These are phyloP conservation scores for Aspergillus diversus DNA, from an alignment of 495 filamentous ascomycete genomes.

Conservation along the genomic window DNA sequence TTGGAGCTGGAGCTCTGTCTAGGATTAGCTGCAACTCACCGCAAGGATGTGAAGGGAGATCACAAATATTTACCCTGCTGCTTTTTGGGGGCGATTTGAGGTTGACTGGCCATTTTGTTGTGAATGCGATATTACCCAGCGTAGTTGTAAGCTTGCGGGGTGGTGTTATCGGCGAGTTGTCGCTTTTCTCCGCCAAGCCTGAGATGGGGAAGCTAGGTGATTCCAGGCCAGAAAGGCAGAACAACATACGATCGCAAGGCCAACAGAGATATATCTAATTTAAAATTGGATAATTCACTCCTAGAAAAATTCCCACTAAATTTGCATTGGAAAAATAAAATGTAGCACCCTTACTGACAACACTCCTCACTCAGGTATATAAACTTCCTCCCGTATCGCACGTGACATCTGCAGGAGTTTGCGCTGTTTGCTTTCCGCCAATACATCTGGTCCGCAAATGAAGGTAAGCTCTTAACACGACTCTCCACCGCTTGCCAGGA, in stretches of 20 bases:
- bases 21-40: constrained; percentile 25
- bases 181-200: constrained; percentile 6
- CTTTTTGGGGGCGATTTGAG: constrained; percentile 63
- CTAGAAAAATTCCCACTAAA: no score
- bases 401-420: constrained; percentile 20
- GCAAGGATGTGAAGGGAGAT: constrained; percentile 21
- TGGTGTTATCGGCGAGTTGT: constrained; percentile 6
- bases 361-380: background rate
- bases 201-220: background rate
- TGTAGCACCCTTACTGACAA: no score
- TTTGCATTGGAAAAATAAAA: no score
- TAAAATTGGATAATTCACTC: no score
- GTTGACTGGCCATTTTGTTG: constrained; percentile 46
- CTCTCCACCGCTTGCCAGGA: constrained; percentile 16
- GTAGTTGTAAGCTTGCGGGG: constrained; percentile 32
- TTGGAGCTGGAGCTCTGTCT: constrained; percentile 84
- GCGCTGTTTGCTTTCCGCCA: constrained; percentile 18
- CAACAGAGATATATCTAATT: background rate
- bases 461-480: background rate
- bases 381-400: background rate
- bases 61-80: constrained; percentile 72
- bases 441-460: constrained; percentile 15
- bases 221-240: background rate
- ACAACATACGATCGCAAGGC: background rate
- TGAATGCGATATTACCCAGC: constrained; percentile 14